Evolutionary conservation across 306 rosid species (phyloP), one percentile per base, ranked within the genome.

Genomic region (Sindora glabra): DNA sequence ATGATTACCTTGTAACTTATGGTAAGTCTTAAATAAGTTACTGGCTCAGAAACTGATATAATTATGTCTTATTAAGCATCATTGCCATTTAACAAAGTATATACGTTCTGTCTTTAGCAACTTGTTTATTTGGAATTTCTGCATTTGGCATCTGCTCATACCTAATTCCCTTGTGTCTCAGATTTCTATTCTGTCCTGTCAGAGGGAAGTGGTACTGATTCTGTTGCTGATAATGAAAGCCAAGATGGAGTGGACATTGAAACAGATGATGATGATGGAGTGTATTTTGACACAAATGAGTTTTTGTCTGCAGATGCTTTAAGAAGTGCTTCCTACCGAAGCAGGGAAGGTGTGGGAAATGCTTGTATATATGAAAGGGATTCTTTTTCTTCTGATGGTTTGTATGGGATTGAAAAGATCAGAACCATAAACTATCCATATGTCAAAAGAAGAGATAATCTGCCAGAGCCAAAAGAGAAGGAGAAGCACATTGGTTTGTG

Each of bases 101-200:
- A 49, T 26, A 11, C 15, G 29, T 52, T 17, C 25, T 70, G 48
- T 38, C n/a, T 33, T 19, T 62, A 66, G 10, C 23, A 38, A 56
- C 24, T 57, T 24, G 33, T 14, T 53, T 24, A 44, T 61, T 64
- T 38, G 30, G 26, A 38, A 57, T 56, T 37, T 38, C 41, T 17
- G 1, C 40, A 55, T 58, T 47, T 16, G 17, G 34, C n/a, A 5
- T 76, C 18, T 36, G 32, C 69, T 81, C 42, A 76, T 65, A 61
- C 30, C 30, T 60, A 63, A 46, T 44, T 16, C 54, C 27, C 51
- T 71, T 36, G 10, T 79, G 68, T 77, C 37, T 48, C 89, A 92
- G 96, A 92, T 80, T 92, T 92, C 77, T 92, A 92, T 67, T 92
- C 95, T 9, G 97, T 92, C 48, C 70, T 92, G 92, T 92, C 97